These are phyloP conservation scores for Coemansia sp. DNA, from an alignment of 192 early-diverging fungal genomes.

Conservation along the genomic window DNA sequence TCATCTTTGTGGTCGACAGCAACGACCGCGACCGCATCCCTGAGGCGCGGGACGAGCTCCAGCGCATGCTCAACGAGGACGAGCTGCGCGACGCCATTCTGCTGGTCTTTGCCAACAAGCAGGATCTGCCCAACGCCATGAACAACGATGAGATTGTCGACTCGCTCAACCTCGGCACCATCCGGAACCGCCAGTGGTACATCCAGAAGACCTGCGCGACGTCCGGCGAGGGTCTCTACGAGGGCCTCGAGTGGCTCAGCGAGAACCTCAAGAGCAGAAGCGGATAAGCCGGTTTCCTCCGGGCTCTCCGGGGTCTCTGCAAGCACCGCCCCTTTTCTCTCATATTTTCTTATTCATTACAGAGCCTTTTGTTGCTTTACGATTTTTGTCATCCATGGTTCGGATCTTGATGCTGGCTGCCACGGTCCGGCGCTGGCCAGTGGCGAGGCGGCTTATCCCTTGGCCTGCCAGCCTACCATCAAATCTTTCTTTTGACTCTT, in stretches of 20 bases:
- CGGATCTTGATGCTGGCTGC: not conserved
- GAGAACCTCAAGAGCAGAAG: conserved; percentile 67
- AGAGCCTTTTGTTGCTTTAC: not conserved
- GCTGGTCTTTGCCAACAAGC: conserved; percentile 97
- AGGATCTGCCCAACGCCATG: conserved; percentile 96
- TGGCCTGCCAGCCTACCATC: not conserved
- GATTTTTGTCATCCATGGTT: not conserved
- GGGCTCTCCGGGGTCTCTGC: no score
- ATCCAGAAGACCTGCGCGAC: conserved; percentile 93
- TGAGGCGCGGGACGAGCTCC: conserved; percentile 85
- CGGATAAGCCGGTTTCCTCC: no score
- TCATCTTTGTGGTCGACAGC: conserved; percentile 97
- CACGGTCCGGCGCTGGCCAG: not conserved
- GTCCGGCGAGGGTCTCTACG: conserved; percentile 90
- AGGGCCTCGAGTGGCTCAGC: conserved; percentile 91
- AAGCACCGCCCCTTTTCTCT: no score
- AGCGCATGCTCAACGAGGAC: conserved; percentile 92
- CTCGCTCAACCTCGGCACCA: conserved; percentile 71
- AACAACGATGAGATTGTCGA: conserved; percentile 85
- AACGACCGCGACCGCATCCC: conserved; percentile 86
- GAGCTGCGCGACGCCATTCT: conserved; percentile 86
- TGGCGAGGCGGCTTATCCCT: not conserved
- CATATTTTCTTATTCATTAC: not conserved
- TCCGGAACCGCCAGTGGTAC: conserved; percentile 90
- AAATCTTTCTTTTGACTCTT: not conserved